Base-by-base conservation (phyloP, 192 early-diverging fungal species). In the Phlyctochytrium bullatum region DNA sequence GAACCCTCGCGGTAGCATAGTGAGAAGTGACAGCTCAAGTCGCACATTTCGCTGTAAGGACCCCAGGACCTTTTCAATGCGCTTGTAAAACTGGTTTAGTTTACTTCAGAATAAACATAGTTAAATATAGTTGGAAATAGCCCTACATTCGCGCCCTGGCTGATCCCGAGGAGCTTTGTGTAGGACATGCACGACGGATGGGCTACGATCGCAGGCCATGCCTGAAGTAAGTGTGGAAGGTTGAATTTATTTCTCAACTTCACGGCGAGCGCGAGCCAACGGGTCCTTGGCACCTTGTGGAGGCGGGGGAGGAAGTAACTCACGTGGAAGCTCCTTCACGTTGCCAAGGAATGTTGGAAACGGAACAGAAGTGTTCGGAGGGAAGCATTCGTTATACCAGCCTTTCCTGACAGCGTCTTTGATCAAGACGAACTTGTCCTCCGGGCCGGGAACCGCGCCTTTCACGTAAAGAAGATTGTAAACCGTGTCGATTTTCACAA, bases 391-490 rank as follows among this genome's bases (percentile, higher is more conserved):
- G 14, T 68, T 62, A 29, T 61, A 52, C 74, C 73, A 79, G 3
- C 73, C 68, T 65, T 91, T 87, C 72, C 88, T 90, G 72, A 94
- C 80, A 23, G 95, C 90, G 81, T 98, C 96, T 64, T 81, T 84
- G 12, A 98, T 83, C 76, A 87, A 85, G 34, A 98, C 88, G 75
- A 84, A 93, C 72, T 89, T 87, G 60, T 91, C 87, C 65, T 93
- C 91, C 25, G 83, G 82, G 24, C 96, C 96, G 16, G 96, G 95
- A 1, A 97, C 89, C 30, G 84, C 80, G 27, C 96, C 96, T 77
- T 94, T 94, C 62, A 98, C 89, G 80, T 93, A 98, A 59, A 98
- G 76, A 24, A 95, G 76, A 78, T 96, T 93, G 61, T 93, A 73
- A 3, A 69, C 84, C 36, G 87, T 88, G 72, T 98, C 96, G 36